phyloP scores from a whole-genome alignment of 164 flowering plant genomes.

The Annona squamosa region DNA sequence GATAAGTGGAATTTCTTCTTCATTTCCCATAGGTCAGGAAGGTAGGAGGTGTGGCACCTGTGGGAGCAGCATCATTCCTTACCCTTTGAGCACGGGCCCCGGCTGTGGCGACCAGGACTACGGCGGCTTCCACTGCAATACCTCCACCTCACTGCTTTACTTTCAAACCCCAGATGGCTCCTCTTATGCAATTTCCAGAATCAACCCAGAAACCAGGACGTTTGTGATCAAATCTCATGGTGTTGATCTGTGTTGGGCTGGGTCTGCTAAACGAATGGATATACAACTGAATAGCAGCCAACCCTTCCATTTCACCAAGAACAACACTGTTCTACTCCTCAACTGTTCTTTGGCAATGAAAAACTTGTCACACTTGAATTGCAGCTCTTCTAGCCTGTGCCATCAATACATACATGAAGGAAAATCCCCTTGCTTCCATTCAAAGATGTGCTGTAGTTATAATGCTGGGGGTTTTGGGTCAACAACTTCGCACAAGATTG shows the following conservation, averaged over 20 bases:
- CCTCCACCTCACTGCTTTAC: neutral
- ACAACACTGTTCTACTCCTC: constrained; percentile 4
- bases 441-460: constrained; percentile 6
- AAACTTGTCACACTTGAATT: neutral
- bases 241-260: constrained; percentile 1
- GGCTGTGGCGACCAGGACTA: constrained; percentile 3
- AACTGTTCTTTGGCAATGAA: neutral
- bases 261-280: neutral
- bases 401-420: neutral
- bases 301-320: constrained; percentile 4
- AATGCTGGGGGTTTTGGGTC: neutral
- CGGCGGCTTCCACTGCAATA: neutral
- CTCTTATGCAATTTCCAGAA: constrained; percentile 1
- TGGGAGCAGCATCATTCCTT: constrained; percentile 8
- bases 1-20: neutral
- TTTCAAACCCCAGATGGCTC: neutral
- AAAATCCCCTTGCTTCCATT: neutral
- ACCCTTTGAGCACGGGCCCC: constrained; percentile 7
- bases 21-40: neutral
- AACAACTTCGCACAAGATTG: neutral
- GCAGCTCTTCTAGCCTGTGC: neutral
- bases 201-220: constrained; percentile 1
- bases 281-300: neutral
- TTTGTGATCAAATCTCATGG: constrained; percentile 1
- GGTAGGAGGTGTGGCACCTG: constrained; percentile 4